These are phyloP conservation scores for Coemansia javaensis DNA, from an alignment of 192 early-diverging fungal species.

Conservation along the genomic window DNA sequence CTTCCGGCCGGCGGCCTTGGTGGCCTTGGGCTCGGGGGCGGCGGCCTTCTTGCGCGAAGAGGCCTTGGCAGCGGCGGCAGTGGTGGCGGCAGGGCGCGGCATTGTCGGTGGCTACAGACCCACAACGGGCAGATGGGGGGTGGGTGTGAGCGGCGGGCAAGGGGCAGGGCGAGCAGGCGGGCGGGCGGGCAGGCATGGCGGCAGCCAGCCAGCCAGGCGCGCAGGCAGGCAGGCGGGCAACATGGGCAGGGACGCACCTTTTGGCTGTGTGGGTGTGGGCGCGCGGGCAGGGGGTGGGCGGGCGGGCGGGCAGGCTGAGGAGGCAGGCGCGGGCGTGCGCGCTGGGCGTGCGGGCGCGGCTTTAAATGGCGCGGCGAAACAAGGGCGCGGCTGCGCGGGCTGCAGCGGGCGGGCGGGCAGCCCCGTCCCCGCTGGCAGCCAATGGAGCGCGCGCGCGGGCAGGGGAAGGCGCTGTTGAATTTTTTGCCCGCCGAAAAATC, in stretches of 20 bases:
- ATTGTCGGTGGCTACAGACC: conserved; percentile 11
- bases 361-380: conserved; percentile 13
- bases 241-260: neutral
- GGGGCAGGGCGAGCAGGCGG: too few species aligned
- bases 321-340: neutral
- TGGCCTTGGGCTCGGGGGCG: conserved; percentile 1
- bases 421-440: neutral
- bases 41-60: conserved; percentile 9
- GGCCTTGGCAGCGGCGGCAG: neutral
- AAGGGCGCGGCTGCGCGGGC: neutral
- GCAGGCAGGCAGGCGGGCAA: too few species aligned
- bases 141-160: too few species aligned
- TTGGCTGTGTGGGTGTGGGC: too few species aligned
- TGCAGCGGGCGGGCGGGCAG: neutral
- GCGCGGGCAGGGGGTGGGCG: too few species aligned
- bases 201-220: too few species aligned
- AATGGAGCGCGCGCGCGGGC: conserved; percentile 9
- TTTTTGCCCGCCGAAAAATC: conserved; percentile 9
- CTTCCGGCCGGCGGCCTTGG: neutral
- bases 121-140: too few species aligned
- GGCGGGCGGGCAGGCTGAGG: neutral
- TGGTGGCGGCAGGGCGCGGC: conserved; percentile 24
- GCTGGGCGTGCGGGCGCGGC: neutral
- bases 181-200: too few species aligned
- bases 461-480: conserved; percentile 1